Base-by-base conservation (phyloP, 495 filamentous ascomycete species). In the Patellaria atrata region DNA sequence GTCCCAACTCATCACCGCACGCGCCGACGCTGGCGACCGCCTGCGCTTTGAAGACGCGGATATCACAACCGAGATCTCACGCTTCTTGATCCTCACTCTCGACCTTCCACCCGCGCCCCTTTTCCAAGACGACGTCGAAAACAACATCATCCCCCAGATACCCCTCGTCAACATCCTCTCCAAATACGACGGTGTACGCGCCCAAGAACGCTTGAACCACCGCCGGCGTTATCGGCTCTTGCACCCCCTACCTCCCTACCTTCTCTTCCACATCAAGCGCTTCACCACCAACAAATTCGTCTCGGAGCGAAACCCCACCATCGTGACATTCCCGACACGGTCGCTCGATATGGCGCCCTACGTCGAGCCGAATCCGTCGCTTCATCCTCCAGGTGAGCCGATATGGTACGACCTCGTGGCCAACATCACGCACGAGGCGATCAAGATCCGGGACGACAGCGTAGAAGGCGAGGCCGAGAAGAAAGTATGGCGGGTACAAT, bases 201-300 rank as follows among this genome's bases (percentile, higher is more conserved):
- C 83, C 2, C 87, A 94, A 51, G 89, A 96, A 48, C 82, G 86
- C 44, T 65, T 86, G 35, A 75, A 81, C 37, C 76, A 82, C 37
- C 75, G 89, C 31, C 77, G 80, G 43, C 73, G 89, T 25, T 94
- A 94, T 57, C 76, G 91, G 5, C 68, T 99, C 2, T 64, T 94
- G 27, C 89, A 93, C 52, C 91, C 91, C 1, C 67, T 96, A 0
- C 89, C 89, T 0, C 91, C 86, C 1, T 96, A 77, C 48, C 69
- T 97, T 12, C 64, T 91, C 22, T 87, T 97, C 62, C 86, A 96
- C 59, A 76, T 99, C 64, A 96, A 96, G 58, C 81, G 89, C 25
- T 99, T 99, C 70, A 79, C 73, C 48, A 71, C 76, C 38, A 99
- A 99, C 64, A 87, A 93, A 43, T 96, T 96, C 55, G 82, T 96